These are phyloP conservation scores for Emmonsiellopsis sp. DNA, from an alignment of 2,329 filamentous ascomycete species.

Conservation along the genomic window DNA sequence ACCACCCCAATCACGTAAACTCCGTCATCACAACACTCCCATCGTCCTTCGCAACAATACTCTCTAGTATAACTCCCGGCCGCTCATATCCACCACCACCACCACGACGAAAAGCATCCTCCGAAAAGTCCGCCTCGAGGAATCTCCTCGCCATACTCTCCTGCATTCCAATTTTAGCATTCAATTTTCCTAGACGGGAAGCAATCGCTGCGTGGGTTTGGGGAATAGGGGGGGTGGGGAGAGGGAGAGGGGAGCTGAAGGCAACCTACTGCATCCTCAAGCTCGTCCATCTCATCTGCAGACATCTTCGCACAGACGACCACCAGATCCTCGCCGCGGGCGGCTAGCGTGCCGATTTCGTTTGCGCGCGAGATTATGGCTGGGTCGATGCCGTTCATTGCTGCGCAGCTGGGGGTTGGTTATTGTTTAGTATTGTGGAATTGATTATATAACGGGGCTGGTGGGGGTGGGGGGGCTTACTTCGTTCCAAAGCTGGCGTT, in stretches of 20 bases:
- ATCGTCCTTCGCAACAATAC: constrained; percentile 2
- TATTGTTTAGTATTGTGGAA: constrained; percentile 2
- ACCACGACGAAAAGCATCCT: background rate
- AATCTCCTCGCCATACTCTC: constrained; percentile 53
- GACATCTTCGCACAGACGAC: constrained; percentile 62
- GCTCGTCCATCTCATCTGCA: constrained; percentile 51
- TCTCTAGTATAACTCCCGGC: constrained; percentile 1
- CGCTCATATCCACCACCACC: background rate
- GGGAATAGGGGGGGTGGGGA: background rate
- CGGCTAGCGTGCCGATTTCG: constrained; percentile 58
- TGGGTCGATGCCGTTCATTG: constrained; percentile 70
- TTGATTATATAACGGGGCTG: background rate
- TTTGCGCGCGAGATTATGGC: constrained; percentile 68
- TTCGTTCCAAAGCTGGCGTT: constrained; percentile 74
- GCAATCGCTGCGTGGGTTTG: too few species aligned
- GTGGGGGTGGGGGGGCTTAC: constrained; percentile 22
- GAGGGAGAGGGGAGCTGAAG: background rate
- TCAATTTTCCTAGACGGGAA: background rate
- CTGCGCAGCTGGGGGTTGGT: constrained; percentile 54
- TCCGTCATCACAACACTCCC: background rate
- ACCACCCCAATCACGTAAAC: background rate
- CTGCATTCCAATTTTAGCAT: constrained; percentile 12
- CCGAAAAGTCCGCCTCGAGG: constrained; percentile 36
- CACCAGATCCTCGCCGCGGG: constrained; percentile 66
- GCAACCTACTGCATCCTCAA: constrained; percentile 55